Base-by-base conservation (phyloP, 805 yeast species). In the Candida namnaoensis region DNA sequence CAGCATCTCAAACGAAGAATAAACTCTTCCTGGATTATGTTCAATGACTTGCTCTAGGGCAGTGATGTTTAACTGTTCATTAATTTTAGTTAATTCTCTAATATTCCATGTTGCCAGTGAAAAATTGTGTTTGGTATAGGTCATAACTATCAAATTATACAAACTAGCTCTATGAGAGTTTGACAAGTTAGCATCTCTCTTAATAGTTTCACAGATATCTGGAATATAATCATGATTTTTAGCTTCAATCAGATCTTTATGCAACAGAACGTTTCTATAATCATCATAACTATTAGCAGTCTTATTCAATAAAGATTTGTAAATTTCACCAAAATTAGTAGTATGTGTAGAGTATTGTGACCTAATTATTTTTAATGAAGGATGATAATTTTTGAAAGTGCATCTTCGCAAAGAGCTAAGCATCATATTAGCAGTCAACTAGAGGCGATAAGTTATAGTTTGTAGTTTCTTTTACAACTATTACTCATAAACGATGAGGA, bases 11-110 rank as follows among this genome's bases (percentile, higher is more conserved):
- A 72, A 66, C 14, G 78, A 66, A n/a, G 65, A 56, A 39, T 60
- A 58, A 1, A 70, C 80, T 42, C 82, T 59, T 11, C 80, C 81
- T 3, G 80, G 79, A 46, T 77, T 77, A 35, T 61, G 45, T 30
- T 53, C 52, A 6, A 74, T 59, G 25, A 74, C 56, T 41, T 62
- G 56, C 4, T 47, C 40, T 4, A 65, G 35, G 1, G 68, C 55
- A 3, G 48, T 45, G 9, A 41, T 23, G 3, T 56, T 49, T 13
- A 62, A 32, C 6, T 40, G 34, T 10, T 51, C 48, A 1, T 56
- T 52, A 7, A 57, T 34, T 25, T 49, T 50, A 5, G 42, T 25
- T 34, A 65, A 43, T 14, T 55, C 50, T 40, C 55, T 52, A 8
- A 56, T 47, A 46, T 58, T 63, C 6, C 53, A 41, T 13, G 60